A percentile compares a stretch with the other conserved stretches of the same genome.
These are phyloP conservation scores for Cryphonectria nitschkei DNA, from an alignment of 2,329 filamentous ascomycete genomes.

Conservation along the genomic window DNA sequence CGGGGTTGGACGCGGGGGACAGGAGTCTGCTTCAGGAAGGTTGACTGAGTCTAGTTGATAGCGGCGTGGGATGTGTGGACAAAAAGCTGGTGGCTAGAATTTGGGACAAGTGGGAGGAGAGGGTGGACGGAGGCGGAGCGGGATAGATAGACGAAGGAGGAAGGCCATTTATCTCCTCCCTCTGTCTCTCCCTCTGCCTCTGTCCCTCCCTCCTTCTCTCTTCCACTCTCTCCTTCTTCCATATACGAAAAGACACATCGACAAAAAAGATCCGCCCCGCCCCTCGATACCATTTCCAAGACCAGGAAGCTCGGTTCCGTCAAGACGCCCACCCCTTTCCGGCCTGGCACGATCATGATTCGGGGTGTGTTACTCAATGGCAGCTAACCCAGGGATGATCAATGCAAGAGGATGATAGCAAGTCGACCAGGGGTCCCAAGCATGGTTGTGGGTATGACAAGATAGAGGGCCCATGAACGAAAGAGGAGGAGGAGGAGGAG, in stretches of 20 bases:
- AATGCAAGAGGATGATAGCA: slow-evolving; percentile 10
- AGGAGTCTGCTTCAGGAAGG: slow-evolving; percentile 18
- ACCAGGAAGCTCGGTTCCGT: slow-evolving; percentile 21
- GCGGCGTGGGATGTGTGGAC: slow-evolving; percentile 8
- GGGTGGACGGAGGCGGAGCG: background rate
- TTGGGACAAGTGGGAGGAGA: background rate
- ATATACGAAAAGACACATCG: background rate
- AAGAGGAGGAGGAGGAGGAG: background rate
- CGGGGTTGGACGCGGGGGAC: background rate
- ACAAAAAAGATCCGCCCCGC: background rate
- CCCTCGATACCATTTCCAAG: slow-evolving; percentile 13
- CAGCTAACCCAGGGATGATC: slow-evolving; percentile 13
- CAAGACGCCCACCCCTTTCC: slow-evolving; percentile 17
- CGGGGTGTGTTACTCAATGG: slow-evolving; percentile 17
- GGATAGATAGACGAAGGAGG: slow-evolving; percentile 22
- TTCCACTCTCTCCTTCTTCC: too few species aligned
- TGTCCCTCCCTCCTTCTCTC: too few species aligned
- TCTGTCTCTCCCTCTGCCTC: background rate
- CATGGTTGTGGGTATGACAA: slow-evolving; percentile 17
- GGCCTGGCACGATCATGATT: slow-evolving; percentile 8
- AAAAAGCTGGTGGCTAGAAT: background rate
- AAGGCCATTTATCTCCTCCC: slow-evolving; percentile 27
- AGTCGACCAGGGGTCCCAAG: slow-evolving; percentile 12
- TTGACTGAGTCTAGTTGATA: slow-evolving; percentile 13
- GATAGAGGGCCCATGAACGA: slow-evolving; percentile 8